These are phyloP conservation scores for Smallanthus sonchifolius DNA, from an alignment of 129 eudicot genomes.

Conservation along the genomic window DNA sequence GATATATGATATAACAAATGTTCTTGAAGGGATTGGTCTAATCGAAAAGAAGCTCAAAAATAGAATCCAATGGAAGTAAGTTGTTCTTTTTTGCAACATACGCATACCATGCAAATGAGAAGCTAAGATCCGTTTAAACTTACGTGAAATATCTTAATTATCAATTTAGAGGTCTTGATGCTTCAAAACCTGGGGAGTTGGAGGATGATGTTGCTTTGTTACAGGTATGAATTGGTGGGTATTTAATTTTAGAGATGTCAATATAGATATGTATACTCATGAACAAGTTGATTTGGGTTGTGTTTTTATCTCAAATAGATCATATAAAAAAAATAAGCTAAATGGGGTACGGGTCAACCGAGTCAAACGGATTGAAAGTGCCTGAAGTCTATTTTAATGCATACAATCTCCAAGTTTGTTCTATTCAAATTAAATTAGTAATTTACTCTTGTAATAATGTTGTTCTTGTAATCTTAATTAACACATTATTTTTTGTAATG, in stretches of 20 bases:
- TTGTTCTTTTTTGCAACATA: neutral
- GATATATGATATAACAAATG: slow-evolving; percentile 96
- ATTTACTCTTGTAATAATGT: neutral
- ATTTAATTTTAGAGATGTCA: neutral
- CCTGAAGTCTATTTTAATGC: neutral
- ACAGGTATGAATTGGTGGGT: slow-evolving; percentile 49
- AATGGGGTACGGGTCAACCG: neutral
- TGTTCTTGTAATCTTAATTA: neutral
- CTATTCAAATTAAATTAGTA: neutral
- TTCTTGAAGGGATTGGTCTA: slow-evolving; percentile 98
- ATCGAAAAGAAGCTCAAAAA: slow-evolving; percentile 97
- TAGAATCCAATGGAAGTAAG: slow-evolving; percentile 97
- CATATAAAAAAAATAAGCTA: neutral
- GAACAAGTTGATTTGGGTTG: neutral
- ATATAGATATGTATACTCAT: neutral
- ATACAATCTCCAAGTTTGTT: neutral
- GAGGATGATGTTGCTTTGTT: slow-evolving; percentile 58
- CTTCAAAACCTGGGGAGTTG: slow-evolving; percentile 73
- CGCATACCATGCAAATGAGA: neutral
- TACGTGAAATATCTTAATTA: slow-evolving; percentile 12
- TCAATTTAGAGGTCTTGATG: slow-evolving; percentile 72
- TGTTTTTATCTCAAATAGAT: neutral
- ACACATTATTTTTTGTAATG: neutral
- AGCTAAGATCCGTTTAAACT: neutral
- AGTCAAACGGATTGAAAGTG: neutral